Evolutionary conservation across 129 eudicot genomes (phyloP).

Genomic region (Tagetes patula): DNA sequence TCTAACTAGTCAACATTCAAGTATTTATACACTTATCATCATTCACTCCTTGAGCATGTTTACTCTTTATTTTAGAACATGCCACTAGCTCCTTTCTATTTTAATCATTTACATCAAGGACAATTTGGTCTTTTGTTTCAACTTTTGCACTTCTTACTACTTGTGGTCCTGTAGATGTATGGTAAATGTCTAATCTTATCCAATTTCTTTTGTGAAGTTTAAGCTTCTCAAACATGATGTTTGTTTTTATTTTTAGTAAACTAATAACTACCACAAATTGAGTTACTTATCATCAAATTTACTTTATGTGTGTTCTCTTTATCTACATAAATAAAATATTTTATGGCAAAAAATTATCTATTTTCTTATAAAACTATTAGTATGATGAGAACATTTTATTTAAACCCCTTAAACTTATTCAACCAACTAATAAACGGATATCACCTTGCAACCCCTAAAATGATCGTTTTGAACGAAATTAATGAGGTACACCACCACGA

Average conservation of each 20-base stretch:
- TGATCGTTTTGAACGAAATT: too few relatives aligned
- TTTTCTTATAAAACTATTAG: too few relatives aligned
- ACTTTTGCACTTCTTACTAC: background rate
- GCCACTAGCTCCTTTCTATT: background rate
- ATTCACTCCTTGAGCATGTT: too few relatives aligned
- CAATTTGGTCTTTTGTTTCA: conserved; percentile 1
- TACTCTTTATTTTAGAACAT: too few relatives aligned
- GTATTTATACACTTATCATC: too few relatives aligned
- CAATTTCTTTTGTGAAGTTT: conserved; percentile 26
- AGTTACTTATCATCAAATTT: background rate
- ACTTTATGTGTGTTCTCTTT: background rate
- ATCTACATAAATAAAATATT: background rate
- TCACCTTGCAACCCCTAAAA: too few relatives aligned
- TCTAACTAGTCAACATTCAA: too few relatives aligned
- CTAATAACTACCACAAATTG: background rate
- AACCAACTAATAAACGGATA: too few relatives aligned
- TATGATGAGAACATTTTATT: too few relatives aligned
- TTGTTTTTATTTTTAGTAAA: background rate
- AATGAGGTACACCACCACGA: too few relatives aligned
- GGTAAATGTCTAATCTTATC: conserved; percentile 17
- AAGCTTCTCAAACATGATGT: conserved; percentile 10
- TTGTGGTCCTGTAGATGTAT: background rate
- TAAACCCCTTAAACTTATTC: too few relatives aligned
- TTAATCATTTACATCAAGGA: background rate
- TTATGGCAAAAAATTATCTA: too few relatives aligned